Evolutionary conservation across 176 grass and related monocot genomes (phyloP), one percentile per base, ranked within the genome.

Genomic region (Calamus simplicifolius): DNA sequence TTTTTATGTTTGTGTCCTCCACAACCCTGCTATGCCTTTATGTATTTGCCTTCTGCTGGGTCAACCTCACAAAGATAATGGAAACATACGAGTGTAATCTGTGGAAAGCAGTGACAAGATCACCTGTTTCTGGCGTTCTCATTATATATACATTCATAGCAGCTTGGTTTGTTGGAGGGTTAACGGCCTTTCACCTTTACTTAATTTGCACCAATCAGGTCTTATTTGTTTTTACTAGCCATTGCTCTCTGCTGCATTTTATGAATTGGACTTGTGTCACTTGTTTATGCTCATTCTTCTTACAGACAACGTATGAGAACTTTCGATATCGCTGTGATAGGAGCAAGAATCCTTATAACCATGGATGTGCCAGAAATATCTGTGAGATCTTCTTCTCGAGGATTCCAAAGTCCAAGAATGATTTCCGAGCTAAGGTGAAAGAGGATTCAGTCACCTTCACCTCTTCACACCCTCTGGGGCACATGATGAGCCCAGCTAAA

Each of bases 271-370:
- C 6, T 43, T 43, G 35, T 43, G 35, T 12, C 10, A 13, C 35
- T 52, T 19, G 12, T 29, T 54, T 14, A 57, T 12, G 3, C 23
- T 43, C 2, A 51, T 54, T 62, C 14, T 66, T 17, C 49, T 56
- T 83, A 54, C 81, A 97, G 87, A 98, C 87, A 1, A 98, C 93
- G 1, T 98, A 98, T 49, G 93, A 98, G 79, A 98, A 98, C 76
- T 98, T 98, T 61, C 81, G 87, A 50, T 88, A 92, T 72, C 73
- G 87, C 17, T 98, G 92, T 67, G 87, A 88, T 62, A 69, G 84
- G 0, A 98, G 88, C 63, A 48, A 67, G 51, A 98, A 92, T 58
- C 93, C 87, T 0, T 82, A 92, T 72, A 81, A 98, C 83, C 87
- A 60, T 2, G 93, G 87, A 28, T 83, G 73, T 29, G 61, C 49